A percentile compares a stretch with the other conserved stretches of the same genome.
These are phyloP conservation scores for Microcyclosporella mali DNA, from an alignment of 2,329 filamentous ascomycete genomes.

Conservation along the genomic window DNA sequence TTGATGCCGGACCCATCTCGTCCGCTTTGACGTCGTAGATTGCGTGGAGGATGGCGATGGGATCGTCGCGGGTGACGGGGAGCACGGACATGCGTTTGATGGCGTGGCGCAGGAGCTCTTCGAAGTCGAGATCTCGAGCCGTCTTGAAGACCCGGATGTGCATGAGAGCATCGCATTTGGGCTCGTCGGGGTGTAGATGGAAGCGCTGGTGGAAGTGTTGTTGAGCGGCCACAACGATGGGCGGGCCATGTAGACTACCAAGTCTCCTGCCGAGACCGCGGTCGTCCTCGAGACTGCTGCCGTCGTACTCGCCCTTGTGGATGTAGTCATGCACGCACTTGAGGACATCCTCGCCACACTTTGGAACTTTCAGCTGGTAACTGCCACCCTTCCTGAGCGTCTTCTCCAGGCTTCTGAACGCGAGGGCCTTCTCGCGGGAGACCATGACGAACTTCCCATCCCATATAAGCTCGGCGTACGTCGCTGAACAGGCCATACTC, in stretches of 20 bases:
- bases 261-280: neutral
- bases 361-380: constrained; percentile 30
- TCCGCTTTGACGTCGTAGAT: constrained; percentile 27
- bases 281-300: neutral
- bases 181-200: neutral
- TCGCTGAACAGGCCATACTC: constrained; percentile 25
- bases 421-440: constrained; percentile 25
- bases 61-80: constrained; percentile 31
- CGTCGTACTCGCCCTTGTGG: constrained; percentile 6
- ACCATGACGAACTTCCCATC: constrained; percentile 32
- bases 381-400: constrained; percentile 27
- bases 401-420: constrained; percentile 27
- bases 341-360: constrained; percentile 29
- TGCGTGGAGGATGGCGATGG: constrained; percentile 30
- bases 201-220: neutral
- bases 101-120: constrained; percentile 32
- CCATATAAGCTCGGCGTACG: constrained; percentile 36
- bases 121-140: constrained; percentile 31
- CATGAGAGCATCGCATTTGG: neutral
- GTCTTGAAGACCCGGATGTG: constrained; percentile 32
- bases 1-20: constrained; percentile 6
- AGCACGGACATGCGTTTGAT: constrained; percentile 31
- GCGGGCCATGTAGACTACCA: neutral
- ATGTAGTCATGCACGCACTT: constrained; percentile 32
- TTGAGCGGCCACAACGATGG: neutral